Evolutionary conservation across 2,329 filamentous ascomycete genomes (phyloP).

Genomic region (Pezicula rhizophila): DNA sequence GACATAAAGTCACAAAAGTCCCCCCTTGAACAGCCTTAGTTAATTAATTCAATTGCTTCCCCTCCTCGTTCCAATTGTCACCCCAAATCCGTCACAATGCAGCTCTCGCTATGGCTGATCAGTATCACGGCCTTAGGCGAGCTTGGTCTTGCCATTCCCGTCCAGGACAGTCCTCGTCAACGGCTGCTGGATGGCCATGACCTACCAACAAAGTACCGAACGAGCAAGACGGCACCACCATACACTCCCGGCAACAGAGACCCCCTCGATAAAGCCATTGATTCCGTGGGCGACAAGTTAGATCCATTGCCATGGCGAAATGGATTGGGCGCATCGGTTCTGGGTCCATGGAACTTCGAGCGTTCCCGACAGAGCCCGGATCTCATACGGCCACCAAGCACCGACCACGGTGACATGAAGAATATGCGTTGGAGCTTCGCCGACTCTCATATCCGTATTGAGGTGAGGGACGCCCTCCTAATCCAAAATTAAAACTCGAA

Average conservation of each 20-base stretch:
- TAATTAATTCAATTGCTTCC: too few species aligned
- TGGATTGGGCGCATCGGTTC: slow-evolving; percentile 57
- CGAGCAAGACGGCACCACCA: slow-evolving; percentile 29
- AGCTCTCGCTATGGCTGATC: slow-evolving; percentile 14
- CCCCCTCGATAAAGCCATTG: slow-evolving; percentile 56
- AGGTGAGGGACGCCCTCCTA: slow-evolving; percentile 36
- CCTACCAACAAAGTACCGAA: slow-evolving; percentile 35
- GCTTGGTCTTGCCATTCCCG: slow-evolving; percentile 22
- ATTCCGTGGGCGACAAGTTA: slow-evolving; percentile 52
- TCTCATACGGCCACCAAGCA: slow-evolving; percentile 64
- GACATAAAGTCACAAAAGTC: neutral
- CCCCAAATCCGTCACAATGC: slow-evolving; percentile 19
- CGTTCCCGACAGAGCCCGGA: slow-evolving; percentile 67
- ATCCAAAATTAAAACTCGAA: neutral
- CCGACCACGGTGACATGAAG: slow-evolving; percentile 62
- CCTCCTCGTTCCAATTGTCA: neutral
- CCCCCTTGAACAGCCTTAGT: neutral
- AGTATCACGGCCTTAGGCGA: slow-evolving; percentile 17
- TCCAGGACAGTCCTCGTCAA: slow-evolving; percentile 47
- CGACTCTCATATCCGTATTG: slow-evolving; percentile 57
- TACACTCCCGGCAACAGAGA: slow-evolving; percentile 56
- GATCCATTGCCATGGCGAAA: slow-evolving; percentile 61
- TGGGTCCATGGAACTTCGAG: slow-evolving; percentile 64
- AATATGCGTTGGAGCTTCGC: slow-evolving; percentile 71
- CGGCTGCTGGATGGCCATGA: slow-evolving; percentile 45